Evolutionary conservation across 352 stramenopile species (phyloP).

Genomic region (Globisporangium parvum): DNA sequence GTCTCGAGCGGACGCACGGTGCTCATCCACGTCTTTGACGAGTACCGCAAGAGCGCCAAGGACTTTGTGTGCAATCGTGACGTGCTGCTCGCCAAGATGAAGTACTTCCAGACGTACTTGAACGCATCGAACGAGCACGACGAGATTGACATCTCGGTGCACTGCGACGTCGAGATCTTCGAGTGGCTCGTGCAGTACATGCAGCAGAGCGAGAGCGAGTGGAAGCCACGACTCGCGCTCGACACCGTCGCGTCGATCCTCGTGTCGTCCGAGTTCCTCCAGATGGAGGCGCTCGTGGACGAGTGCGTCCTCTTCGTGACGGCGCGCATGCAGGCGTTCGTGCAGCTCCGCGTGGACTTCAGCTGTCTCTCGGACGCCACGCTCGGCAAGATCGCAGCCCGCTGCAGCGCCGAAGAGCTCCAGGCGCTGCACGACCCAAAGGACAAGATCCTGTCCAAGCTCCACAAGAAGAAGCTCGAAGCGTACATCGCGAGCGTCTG

Average conservation of each 20-base stretch:
- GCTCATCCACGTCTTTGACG: conserved; percentile 89
- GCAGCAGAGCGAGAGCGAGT: conserved; percentile 44
- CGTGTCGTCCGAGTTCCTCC: conserved; percentile 88
- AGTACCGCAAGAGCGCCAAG: conserved; percentile 77
- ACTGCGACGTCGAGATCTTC: conserved; percentile 91
- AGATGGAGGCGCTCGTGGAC: conserved; percentile 86
- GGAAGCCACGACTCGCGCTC: conserved; percentile 39
- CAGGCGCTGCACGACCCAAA: conserved; percentile 74
- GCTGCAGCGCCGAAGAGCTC: conserved; percentile 50
- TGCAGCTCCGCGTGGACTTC: conserved; percentile 84
- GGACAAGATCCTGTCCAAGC: conserved; percentile 83
- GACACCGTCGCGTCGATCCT: conserved; percentile 85
- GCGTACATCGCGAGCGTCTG: conserved; percentile 31
- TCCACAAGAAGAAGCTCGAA: conserved; percentile 83
- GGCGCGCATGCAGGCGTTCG: conserved; percentile 65
- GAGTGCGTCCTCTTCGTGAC: conserved; percentile 81
- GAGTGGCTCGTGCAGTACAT: conserved; percentile 90
- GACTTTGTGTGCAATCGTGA: conserved; percentile 82
- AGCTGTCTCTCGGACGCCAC: conserved; percentile 75
- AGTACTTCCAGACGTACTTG: conserved; percentile 87
- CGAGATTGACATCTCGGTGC: conserved; percentile 91
- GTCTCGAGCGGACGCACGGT: conserved; percentile 28
- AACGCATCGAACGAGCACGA: conserved; percentile 75
- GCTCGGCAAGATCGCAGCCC: conserved; percentile 59
- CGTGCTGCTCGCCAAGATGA: conserved; percentile 86